These are phyloP conservation scores for Clitopilus passeckerianus DNA, from an alignment of 768 basidiomycete genomes.

Conservation along the genomic window DNA sequence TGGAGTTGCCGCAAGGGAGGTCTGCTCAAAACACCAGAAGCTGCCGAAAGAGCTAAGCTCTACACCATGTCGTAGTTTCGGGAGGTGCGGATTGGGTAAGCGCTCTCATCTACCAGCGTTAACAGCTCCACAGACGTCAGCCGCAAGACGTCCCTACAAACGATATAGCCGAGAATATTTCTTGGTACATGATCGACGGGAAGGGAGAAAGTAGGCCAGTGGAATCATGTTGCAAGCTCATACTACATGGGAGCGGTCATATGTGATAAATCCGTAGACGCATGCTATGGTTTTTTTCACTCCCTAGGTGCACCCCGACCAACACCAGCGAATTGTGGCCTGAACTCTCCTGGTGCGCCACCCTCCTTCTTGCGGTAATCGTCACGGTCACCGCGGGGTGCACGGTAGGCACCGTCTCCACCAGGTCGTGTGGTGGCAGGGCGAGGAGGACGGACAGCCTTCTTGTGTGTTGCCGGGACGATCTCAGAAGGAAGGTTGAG, in stretches of 20 bases:
- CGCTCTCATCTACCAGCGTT: no score
- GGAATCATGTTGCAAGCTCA: constrained; percentile 17
- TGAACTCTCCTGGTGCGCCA: constrained; percentile 83
- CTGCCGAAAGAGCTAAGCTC: no score
- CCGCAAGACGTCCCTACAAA: not conserved
- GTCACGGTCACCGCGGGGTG: constrained; percentile 73
- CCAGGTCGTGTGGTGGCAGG: constrained; percentile 72
- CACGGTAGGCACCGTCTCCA: constrained; percentile 67
- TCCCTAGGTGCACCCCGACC: constrained; percentile 84
- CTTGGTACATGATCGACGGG: not conserved
- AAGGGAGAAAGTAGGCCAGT: constrained; percentile 2
- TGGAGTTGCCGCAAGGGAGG: no score
- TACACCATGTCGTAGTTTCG: no score
- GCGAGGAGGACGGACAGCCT: constrained; percentile 83
- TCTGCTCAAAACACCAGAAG: no score
- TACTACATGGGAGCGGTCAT: constrained; percentile 18
- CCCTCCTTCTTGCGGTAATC: constrained; percentile 93
- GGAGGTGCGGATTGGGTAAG: no score
- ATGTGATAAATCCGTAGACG: constrained; percentile 13
- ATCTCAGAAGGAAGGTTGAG: constrained; percentile 94
- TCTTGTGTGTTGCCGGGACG: constrained; percentile 97
- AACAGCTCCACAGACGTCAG: no score
- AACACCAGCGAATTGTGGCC: constrained; percentile 85
- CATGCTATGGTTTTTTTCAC: constrained; percentile 23
- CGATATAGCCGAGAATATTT: not conserved